Evolutionary conservation across 140 eudicot species (phyloP).

Genomic region (Bidens hawaiensis): DNA sequence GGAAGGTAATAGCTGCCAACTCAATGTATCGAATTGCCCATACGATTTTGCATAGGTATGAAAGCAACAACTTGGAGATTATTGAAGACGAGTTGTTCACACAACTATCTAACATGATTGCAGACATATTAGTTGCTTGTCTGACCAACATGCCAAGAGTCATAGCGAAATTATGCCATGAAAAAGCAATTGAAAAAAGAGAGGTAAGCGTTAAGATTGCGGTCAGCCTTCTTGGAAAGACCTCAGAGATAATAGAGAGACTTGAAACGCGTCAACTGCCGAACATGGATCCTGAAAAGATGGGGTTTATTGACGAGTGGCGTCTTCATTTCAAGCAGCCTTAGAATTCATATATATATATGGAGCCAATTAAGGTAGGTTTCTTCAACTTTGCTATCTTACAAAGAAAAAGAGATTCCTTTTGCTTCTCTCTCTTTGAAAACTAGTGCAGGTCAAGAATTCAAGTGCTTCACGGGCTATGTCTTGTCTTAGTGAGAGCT

Average conservation of each 20-base stretch:
- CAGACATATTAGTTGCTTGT: conserved; percentile 1
- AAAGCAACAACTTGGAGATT: not conserved
- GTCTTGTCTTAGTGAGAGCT: no score
- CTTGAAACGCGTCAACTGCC: not conserved
- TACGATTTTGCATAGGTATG: not conserved
- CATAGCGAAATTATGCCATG: not conserved
- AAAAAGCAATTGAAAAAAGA: not conserved
- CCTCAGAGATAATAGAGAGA: not conserved
- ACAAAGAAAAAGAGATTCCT: not conserved
- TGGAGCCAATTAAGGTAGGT: not conserved
- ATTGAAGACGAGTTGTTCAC: not conserved
- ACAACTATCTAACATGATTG: not conserved
- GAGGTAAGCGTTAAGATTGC: not conserved
- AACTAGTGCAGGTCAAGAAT: no score
- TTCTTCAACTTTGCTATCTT: not conserved
- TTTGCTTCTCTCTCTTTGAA: no score
- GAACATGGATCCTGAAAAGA: not conserved
- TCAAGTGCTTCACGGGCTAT: no score
- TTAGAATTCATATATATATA: not conserved
- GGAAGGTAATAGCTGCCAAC: not conserved
- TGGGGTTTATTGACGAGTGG: not conserved
- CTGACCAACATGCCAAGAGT: not conserved
- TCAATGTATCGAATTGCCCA: conserved; percentile 1
- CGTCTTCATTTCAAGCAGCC: not conserved
- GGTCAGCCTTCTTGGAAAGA: not conserved